These are phyloP conservation scores for Pisolithus microcarpus DNA, from an alignment of 768 basidiomycete species.

Conservation along the genomic window DNA sequence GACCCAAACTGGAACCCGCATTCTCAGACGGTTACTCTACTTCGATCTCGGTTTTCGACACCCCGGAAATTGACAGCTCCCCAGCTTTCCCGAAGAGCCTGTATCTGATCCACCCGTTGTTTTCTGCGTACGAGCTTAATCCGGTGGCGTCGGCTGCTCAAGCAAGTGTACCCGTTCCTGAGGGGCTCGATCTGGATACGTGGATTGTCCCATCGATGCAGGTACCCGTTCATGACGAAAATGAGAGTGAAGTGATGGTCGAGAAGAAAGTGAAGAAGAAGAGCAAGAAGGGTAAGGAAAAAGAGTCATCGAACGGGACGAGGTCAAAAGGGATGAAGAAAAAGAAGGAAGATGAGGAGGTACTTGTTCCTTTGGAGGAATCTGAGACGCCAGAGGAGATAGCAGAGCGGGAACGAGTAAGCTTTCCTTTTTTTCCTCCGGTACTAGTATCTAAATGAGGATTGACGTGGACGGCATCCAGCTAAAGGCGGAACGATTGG, in stretches of 20 bases:
- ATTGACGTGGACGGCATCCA: slow-evolving; percentile 25
- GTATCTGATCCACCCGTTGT: slow-evolving; percentile 77
- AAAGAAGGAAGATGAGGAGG: slow-evolving; percentile 25
- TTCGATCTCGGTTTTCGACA: slow-evolving; percentile 25
- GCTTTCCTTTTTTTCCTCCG: slow-evolving; percentile 12
- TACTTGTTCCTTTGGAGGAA: slow-evolving; percentile 34
- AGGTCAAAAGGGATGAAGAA: slow-evolving; percentile 42
- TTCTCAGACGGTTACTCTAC: slow-evolving; percentile 28
- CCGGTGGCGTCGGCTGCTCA: slow-evolving; percentile 80
- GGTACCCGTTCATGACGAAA: slow-evolving; percentile 21
- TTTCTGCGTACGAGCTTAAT: slow-evolving; percentile 71
- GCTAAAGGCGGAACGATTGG: slow-evolving; percentile 71
- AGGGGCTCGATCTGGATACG: slow-evolving; percentile 76
- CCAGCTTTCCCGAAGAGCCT: slow-evolving; percentile 82
- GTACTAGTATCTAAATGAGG: background rate
- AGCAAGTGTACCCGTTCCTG: slow-evolving; percentile 71
- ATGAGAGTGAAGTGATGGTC: slow-evolving; percentile 28
- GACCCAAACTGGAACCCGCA: slow-evolving; percentile 32
- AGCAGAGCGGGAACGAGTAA: slow-evolving; percentile 57
- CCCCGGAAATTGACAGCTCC: slow-evolving; percentile 18
- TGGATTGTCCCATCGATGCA: slow-evolving; percentile 71
- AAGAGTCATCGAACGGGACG: slow-evolving; percentile 26
- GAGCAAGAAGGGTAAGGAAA: slow-evolving; percentile 41
- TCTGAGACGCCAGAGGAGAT: slow-evolving; percentile 53
- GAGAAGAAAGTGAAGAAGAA: slow-evolving; percentile 34